Conservation (phyloP, 148 eudicot genomes). For the Rhododendron kiyosumense region DNA sequence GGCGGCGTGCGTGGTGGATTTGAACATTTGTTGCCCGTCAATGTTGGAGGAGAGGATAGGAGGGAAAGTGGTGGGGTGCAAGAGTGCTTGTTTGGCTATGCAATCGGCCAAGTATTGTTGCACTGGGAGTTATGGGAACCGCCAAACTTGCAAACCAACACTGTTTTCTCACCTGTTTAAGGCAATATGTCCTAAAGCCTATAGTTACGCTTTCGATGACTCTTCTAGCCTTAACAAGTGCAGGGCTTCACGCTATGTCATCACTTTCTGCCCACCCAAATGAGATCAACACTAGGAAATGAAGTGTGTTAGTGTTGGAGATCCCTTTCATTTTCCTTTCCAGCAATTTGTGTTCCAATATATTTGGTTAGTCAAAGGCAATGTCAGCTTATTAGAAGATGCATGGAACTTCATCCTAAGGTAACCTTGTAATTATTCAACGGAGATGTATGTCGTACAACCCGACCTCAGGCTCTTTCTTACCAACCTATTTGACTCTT, state of each 20-base stretch:
- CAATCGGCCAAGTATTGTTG: conserved; percentile 67
- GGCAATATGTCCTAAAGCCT: conserved; percentile 82
- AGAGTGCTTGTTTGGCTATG: conserved; percentile 87
- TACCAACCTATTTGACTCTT: background rate
- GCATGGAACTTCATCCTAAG: background rate
- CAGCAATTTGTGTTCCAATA: background rate
- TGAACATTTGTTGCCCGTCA: conserved; percentile 74
- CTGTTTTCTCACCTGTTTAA: conserved; percentile 65
- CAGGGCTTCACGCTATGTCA: conserved; percentile 65
- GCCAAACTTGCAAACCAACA: conserved; percentile 71
- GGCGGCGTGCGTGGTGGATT: conserved; percentile 61
- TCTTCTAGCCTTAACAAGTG: conserved; percentile 74
- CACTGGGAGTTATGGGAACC: conserved; percentile 57
- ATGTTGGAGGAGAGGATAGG: conserved; percentile 59
- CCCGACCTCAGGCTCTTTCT: background rate
- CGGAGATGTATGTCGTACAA: background rate
- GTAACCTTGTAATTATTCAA: background rate
- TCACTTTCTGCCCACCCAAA: conserved; percentile 82
- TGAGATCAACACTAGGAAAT: background rate
- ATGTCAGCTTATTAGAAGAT: conserved; percentile 5
- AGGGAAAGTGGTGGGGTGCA: conserved; percentile 67
- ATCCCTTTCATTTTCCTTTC: background rate
- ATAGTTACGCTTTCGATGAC: conserved; percentile 85
- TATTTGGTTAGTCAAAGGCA: background rate
- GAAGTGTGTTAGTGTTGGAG: background rate